These are phyloP conservation scores for Lentinula sp. DNA, from an alignment of 768 basidiomycete genomes.

Conservation along the genomic window DNA sequence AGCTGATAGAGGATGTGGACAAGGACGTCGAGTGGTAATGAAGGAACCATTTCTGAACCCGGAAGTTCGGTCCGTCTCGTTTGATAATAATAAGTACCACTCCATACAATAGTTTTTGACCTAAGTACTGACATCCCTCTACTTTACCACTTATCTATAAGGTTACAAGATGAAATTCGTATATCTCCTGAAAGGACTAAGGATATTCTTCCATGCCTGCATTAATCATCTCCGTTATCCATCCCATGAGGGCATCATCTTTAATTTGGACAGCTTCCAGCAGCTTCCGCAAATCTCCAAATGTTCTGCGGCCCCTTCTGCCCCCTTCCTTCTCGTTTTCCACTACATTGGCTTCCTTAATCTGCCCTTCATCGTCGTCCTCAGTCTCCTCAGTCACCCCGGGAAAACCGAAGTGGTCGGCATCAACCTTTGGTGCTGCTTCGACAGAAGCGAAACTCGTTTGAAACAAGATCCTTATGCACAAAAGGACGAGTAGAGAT, in stretches of 20 bases:
- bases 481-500: slow-evolving; percentile 75
- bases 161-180: no score
- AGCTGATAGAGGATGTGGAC: slow-evolving; percentile 9
- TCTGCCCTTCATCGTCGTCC: slow-evolving; percentile 46
- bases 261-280: slow-evolving; percentile 42
- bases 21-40: slow-evolving; percentile 10
- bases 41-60: background rate
- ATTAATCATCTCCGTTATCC: slow-evolving; percentile 58
- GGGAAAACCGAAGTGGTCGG: slow-evolving; percentile 89
- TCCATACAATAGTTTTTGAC: no score
- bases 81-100: no score
- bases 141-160: no score
- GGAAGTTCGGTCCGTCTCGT: slow-evolving; percentile 24
- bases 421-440: slow-evolving; percentile 62
- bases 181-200: slow-evolving; percentile 1
- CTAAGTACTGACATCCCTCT: no score
- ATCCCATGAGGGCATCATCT: slow-evolving; percentile 45
- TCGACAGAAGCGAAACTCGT: slow-evolving; percentile 71
- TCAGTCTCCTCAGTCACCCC: slow-evolving; percentile 74
- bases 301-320: slow-evolving; percentile 65
- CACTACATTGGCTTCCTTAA: slow-evolving; percentile 40
- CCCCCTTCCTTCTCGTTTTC: slow-evolving; percentile 63
- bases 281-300: slow-evolving; percentile 36
- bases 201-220: slow-evolving; percentile 22
- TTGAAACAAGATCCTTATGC: slow-evolving; percentile 79